These are phyloP conservation scores for Lentinus tigrinus DNA, from an alignment of 768 basidiomycete species.

Conservation along the genomic window DNA sequence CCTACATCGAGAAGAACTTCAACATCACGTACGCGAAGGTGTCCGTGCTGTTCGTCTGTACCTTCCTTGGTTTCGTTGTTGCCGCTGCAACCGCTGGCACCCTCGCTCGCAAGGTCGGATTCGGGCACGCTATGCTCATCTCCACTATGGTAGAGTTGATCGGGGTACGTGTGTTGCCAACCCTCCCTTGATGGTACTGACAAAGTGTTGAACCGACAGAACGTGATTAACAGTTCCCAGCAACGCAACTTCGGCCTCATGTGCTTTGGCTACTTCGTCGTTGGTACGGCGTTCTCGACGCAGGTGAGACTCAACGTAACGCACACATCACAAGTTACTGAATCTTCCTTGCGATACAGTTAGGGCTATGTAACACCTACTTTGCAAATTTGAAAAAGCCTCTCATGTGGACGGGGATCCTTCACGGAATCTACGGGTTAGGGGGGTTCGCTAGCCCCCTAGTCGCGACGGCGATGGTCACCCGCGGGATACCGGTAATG, in stretches of 20 bases:
- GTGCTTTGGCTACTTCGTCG: conserved; percentile 29
- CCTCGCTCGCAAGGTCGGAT: conserved; percentile 20
- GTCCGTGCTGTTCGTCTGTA: conserved; percentile 25
- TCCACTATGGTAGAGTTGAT: conserved; percentile 20
- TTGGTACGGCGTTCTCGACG: conserved; percentile 26
- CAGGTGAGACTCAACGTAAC: conserved; percentile 16
- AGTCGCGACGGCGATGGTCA: conserved; percentile 25
- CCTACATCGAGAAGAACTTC: conserved; percentile 24
- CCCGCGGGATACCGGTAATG: conserved; percentile 20
- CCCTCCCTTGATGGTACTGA: neutral
- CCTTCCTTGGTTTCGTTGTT: conserved; percentile 25
- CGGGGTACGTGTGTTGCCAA: conserved; percentile 17
- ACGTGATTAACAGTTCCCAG: conserved; percentile 28
- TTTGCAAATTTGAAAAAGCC: conserved; percentile 27
- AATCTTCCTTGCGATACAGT: neutral
- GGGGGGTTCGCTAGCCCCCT: conserved; percentile 25
- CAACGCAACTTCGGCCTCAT: conserved; percentile 22
- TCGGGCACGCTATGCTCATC: conserved; percentile 23
- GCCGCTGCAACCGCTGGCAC: conserved; percentile 23
- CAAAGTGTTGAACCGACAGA: conserved; percentile 5
- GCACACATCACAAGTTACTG: neutral
- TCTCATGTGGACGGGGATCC: conserved; percentile 25
- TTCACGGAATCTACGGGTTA: conserved; percentile 28
- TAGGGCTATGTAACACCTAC: conserved; percentile 26
- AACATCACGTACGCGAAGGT: conserved; percentile 25